phyloP scores from a whole-genome alignment of 1,284 basidiomycete species.

The Cystobasidium sp. region DNA sequence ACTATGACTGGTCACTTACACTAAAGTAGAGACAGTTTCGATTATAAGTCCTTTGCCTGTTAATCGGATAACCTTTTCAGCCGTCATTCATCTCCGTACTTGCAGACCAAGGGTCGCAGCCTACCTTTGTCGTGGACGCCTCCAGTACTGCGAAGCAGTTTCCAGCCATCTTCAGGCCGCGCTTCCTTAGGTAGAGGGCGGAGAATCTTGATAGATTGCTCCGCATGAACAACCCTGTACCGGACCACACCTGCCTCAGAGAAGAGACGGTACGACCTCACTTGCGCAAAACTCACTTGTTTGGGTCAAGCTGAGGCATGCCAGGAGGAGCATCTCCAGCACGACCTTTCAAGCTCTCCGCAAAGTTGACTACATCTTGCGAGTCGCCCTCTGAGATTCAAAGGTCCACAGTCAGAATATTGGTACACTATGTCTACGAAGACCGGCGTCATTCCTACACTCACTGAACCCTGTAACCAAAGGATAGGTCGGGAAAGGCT shows the following conservation, averaged over 20 bases:
- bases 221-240: constrained; percentile 56
- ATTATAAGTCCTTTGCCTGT: constrained; percentile 73
- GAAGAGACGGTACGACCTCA: not conserved
- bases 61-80: constrained; percentile 52
- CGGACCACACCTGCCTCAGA: not conserved
- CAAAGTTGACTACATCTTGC: constrained; percentile 55
- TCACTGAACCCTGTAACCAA: constrained; percentile 55
- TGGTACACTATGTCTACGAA: not conserved
- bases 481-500: constrained; percentile 57
- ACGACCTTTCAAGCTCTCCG: constrained; percentile 46
- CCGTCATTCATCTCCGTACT: too few species aligned
- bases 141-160: constrained; percentile 65
- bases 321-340: constrained; percentile 47
- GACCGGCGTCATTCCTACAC: not conserved
- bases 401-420: not conserved
- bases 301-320: constrained; percentile 54
- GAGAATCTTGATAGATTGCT: constrained; percentile 57
- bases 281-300: constrained; percentile 45
- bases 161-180: constrained; percentile 72
- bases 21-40: constrained; percentile 67
- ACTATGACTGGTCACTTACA: constrained; percentile 52
- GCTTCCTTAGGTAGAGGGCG: constrained; percentile 52
- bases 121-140: constrained; percentile 76
- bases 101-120: constrained; percentile 48
- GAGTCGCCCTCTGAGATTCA: constrained; percentile 47